A percentile compares a stretch with the other conserved stretches of the same genome.
Conservation (phyloP, 257 asterid species). For the Solanum ahanhuiri region DNA sequence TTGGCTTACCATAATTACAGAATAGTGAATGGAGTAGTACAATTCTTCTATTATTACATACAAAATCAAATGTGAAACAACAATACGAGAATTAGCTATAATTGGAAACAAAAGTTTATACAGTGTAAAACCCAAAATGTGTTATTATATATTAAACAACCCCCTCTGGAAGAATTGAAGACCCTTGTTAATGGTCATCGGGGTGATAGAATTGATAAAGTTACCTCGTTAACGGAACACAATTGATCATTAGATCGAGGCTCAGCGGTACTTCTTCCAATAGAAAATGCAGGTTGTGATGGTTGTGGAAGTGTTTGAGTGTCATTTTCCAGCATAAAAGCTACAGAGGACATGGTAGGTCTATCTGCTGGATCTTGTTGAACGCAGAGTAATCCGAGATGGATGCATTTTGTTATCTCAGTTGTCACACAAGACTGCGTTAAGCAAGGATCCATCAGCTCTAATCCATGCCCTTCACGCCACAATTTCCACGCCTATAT, state of each 20-base stretch:
- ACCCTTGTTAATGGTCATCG: neutral
- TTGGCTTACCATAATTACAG: neutral
- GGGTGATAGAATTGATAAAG: neutral
- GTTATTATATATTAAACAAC: neutral
- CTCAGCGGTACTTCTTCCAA: neutral
- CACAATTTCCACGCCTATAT: neutral
- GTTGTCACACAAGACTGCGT: neutral
- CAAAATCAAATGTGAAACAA: neutral
- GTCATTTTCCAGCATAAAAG: neutral
- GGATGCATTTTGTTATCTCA: conserved; percentile 1
- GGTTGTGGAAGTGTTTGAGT: neutral
- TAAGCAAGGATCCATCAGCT: neutral
- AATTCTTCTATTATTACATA: neutral
- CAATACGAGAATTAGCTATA: neutral
- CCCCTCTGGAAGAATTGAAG: neutral
- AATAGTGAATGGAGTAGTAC: neutral
- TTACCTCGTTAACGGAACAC: neutral
- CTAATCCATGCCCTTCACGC: neutral
- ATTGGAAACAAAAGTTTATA: neutral
- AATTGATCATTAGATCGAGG: neutral
- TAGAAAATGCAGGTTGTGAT: neutral
- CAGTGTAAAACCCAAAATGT: neutral
- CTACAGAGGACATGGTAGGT: neutral
- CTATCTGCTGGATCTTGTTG: conserved; percentile 1
- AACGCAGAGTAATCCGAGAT: neutral